Evolutionary conservation across 345 rosid genomes (phyloP).

Genomic region (Salix koriyanagi): DNA sequence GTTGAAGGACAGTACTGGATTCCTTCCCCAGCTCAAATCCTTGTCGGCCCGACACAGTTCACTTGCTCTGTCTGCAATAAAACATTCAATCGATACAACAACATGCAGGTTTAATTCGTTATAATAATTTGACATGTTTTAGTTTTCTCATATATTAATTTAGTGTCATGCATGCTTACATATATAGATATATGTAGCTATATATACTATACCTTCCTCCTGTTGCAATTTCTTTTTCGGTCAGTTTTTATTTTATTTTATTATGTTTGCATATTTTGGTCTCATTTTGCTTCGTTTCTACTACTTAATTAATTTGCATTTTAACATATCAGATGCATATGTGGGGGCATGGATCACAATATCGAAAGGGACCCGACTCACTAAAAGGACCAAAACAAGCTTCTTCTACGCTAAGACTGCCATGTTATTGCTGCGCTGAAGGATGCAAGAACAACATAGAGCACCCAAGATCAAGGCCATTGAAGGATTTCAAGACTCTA

Average conservation of each 20-base stretch:
- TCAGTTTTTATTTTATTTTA: not conserved
- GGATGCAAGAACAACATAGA: slow-evolving; percentile 26
- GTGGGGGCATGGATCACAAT: slow-evolving; percentile 30
- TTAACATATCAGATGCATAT: slow-evolving; percentile 18
- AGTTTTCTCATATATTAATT: not conserved
- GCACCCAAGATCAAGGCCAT: slow-evolving; percentile 26
- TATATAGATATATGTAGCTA: no score
- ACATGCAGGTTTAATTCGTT: slow-evolving; percentile 64
- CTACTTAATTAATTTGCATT: not conserved
- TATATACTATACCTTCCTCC: no score
- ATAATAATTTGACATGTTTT: not conserved
- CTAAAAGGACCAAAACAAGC: slow-evolving; percentile 17
- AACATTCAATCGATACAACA: slow-evolving; percentile 83
- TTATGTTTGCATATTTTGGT: not conserved
- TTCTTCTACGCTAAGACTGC: slow-evolving; percentile 17
- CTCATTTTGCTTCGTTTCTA: not conserved
- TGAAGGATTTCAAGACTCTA: slow-evolving; percentile 23
- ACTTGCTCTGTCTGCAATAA: slow-evolving; percentile 84
- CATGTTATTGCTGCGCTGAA: slow-evolving; percentile 24
- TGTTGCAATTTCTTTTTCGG: not conserved
- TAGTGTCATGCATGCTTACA: no score
- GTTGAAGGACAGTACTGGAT: slow-evolving; percentile 73
- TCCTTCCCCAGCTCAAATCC: slow-evolving; percentile 81
- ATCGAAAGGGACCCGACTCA: slow-evolving; percentile 18
- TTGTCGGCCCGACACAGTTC: slow-evolving; percentile 92